Percentiles rank a stretch among this genome's conserved stretches.
phyloP scores from a whole-genome alignment of 106 monocot genomes.

The Dendrobium officinale region DNA sequence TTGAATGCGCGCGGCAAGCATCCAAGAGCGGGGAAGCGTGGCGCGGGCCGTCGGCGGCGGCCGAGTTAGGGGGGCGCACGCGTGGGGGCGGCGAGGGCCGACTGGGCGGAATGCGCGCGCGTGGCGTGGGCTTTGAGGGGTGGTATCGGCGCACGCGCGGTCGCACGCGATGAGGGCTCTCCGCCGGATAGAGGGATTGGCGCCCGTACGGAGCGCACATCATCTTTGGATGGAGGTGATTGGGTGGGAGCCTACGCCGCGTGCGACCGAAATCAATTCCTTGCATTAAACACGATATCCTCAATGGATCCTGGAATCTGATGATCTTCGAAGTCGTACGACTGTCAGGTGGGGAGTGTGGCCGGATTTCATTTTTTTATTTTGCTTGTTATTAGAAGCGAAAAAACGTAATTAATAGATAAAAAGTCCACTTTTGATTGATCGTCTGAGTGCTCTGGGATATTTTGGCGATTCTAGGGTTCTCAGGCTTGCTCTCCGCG shows the following conservation, averaged over 20 bases:
- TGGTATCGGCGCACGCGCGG: constrained; percentile 4
- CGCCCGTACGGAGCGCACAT: not conserved
- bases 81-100: not conserved
- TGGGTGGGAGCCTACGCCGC: not conserved
- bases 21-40: not conserved
- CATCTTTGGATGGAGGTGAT: not conserved
- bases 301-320: not conserved
- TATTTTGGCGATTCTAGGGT: too few relatives aligned
- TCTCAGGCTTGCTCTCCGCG: too few relatives aligned
- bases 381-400: too few relatives aligned
- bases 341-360: not conserved
- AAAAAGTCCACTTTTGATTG: too few relatives aligned
- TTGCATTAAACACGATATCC: not conserved
- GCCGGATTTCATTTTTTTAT: too few relatives aligned
- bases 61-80: not conserved
- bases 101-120: not conserved
- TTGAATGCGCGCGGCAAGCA: constrained; percentile 2
- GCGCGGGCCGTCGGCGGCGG: not conserved
- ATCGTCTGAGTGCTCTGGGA: too few relatives aligned
- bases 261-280: constrained; percentile 1
- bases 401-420: too few relatives aligned
- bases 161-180: not conserved
- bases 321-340: not conserved
- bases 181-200: not conserved
- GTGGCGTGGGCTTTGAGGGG: not conserved